Evolutionary conservation across 441 rosid genomes (phyloP), one percentile per base, ranked within the genome.

Genomic region (Biscutella auriculata): DNA sequence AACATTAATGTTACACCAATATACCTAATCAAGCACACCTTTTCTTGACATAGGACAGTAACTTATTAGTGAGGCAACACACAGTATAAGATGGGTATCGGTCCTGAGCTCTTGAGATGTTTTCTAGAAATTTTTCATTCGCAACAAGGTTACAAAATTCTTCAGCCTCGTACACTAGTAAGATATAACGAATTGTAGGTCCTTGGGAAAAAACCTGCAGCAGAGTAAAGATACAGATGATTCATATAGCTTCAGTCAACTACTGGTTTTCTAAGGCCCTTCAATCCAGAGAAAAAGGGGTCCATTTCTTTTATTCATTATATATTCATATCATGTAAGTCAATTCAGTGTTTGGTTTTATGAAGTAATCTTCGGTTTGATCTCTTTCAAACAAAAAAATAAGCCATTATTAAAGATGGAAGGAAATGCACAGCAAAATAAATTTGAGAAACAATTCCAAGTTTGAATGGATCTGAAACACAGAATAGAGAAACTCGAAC

Each of bases 51-150:
- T 85, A 84, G 50, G 94, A 78, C 82, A 79, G 75, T 71, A 87
- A 68, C 79, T 84, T 93, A 78, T 85, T 85, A 67, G 89, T 89
- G 58, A 89, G 82, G 67, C 73, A 93, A 78, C 99, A 93, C 66
- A 89, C 72, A 13, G 84, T 83, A 68, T 83, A 80, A 23, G 78
- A 82, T 57, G 99, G 91, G 75, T 85, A 87, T 61, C 17, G 79
- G 29, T 72, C 76, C 63, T 69, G 84, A 64, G 81, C 81, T 68
- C 68, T 66, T 41, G 88, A 73, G 70, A 87, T 81, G 41, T 78
- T 85, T 63, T 80, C 75, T 57, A 81, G 32, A 71, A 93, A 59
- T 23, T 69, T 81, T 57, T 57, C 86, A 60, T 73, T 75, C 9
- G 69, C 63, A 58, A 84, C 76, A 68, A 82, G 88, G 57, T 79